phyloP scores from a whole-genome alignment of 805 yeast genomes.

The Candida railenensis region DNA sequence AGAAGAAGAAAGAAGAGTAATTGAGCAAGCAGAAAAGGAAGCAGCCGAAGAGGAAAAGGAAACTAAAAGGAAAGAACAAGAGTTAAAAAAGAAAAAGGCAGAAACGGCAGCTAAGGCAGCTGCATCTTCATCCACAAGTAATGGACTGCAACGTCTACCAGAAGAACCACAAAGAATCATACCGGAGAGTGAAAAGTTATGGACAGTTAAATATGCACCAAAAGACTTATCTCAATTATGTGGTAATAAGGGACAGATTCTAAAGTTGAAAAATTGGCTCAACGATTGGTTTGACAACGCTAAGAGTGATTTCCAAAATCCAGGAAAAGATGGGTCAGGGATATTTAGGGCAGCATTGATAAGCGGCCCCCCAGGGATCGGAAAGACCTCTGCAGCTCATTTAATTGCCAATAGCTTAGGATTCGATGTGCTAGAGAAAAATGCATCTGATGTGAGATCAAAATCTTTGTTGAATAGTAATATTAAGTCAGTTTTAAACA shows the following conservation, averaged over 20 bases:
- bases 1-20: conserved; percentile 60
- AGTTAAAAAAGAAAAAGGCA: conserved; percentile 16
- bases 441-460: conserved; percentile 88
- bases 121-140: background rate
- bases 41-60: conserved; percentile 38
- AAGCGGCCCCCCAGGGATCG: conserved; percentile 86
- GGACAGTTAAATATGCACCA: conserved; percentile 97
- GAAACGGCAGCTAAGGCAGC: background rate
- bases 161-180: conserved; percentile 29
- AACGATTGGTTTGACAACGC: conserved; percentile 66
- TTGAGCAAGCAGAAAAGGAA: conserved; percentile 42
- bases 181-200: conserved; percentile 62
- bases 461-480: conserved; percentile 70
- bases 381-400: conserved; percentile 82
- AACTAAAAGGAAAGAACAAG: conserved; percentile 40
- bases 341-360: conserved; percentile 79
- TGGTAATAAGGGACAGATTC: conserved; percentile 82
- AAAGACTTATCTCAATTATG: conserved; percentile 71
- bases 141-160: background rate
- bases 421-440: conserved; percentile 71
- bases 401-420: conserved; percentile 68
- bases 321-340: conserved; percentile 66
- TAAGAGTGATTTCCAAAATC: conserved; percentile 52
- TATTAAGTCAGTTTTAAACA: conserved; percentile 69
- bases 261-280: conserved; percentile 72